Percentiles rank a stretch among this genome's conserved stretches.
phyloP scores from a whole-genome alignment of 768 basidiomycete species.

The Xerocomellus chrysenteron region DNA sequence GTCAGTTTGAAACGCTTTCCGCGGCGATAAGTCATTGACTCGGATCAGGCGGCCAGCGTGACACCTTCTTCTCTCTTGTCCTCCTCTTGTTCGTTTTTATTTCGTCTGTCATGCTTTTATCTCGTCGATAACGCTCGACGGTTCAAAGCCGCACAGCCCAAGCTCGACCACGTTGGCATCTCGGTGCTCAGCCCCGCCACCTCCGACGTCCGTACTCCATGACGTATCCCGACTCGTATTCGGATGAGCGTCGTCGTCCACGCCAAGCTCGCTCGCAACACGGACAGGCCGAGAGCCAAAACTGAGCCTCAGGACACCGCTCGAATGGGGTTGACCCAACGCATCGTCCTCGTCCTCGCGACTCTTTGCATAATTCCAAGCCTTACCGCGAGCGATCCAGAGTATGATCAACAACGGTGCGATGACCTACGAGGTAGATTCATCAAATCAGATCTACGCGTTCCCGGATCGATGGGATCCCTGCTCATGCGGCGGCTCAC shows the following conservation, averaged over 20 bases:
- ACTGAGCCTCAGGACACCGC: neutral
- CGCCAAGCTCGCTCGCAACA: neutral
- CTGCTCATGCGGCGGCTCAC: conserved; percentile 1
- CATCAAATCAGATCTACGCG: neutral
- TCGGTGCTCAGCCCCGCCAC: neutral
- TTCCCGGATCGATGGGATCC: no score
- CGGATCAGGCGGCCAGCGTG: neutral
- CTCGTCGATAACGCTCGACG: conserved; percentile 4
- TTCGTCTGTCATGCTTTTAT: neutral
- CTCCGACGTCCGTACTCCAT: conserved; percentile 9
- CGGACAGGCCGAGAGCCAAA: conserved; percentile 9
- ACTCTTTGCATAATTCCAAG: conserved; percentile 11
- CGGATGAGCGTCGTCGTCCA: neutral
- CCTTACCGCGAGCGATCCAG: conserved; percentile 21
- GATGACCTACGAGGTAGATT: conserved; percentile 15
- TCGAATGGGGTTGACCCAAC: neutral
- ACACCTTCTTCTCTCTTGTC: neutral
- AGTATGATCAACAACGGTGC: conserved; percentile 28
- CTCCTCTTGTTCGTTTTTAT: neutral
- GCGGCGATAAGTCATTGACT: neutral
- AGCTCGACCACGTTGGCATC: conserved; percentile 12
- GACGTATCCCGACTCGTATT: conserved; percentile 4
- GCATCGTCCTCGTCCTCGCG: neutral
- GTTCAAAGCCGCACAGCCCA: conserved; percentile 2
- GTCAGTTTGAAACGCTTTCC: neutral